Evolutionary conservation across 179 eudicot genomes (phyloP).

Genomic region (Vitellaria paradoxa): DNA sequence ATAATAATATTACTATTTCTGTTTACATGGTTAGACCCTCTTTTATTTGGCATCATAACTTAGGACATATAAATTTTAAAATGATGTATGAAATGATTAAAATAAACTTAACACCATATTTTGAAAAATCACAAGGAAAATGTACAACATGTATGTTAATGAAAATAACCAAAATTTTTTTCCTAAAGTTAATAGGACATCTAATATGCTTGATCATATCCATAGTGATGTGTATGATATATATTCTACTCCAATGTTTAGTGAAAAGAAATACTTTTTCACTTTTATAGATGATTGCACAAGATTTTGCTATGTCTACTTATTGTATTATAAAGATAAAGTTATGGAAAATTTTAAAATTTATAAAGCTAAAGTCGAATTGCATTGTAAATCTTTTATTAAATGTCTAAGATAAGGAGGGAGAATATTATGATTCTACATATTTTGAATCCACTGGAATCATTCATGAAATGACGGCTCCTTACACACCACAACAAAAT

Average conservation of each 20-base stretch:
- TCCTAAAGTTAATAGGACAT: no score
- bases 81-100: background rate
- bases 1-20: no score
- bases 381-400: background rate
- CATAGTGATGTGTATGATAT: no score
- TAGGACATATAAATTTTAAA: background rate
- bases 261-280: no score
- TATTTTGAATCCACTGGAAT: background rate
- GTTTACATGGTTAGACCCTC: background rate
- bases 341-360: background rate
- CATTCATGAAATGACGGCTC: background rate
- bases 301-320: no score
- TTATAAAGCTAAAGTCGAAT: background rate
- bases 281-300: no score
- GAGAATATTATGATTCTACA: no score
- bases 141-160: background rate
- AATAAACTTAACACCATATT: background rate
- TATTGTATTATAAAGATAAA: background rate
- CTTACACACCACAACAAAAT: slow-evolving; percentile 10
- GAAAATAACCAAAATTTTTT: no score
- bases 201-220: no score
- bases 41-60: background rate
- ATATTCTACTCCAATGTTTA: no score
- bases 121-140: background rate
- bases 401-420: background rate